Evolutionary conservation across 345 rosid genomes (phyloP).

Genomic region (Hirschfeldia incana): DNA sequence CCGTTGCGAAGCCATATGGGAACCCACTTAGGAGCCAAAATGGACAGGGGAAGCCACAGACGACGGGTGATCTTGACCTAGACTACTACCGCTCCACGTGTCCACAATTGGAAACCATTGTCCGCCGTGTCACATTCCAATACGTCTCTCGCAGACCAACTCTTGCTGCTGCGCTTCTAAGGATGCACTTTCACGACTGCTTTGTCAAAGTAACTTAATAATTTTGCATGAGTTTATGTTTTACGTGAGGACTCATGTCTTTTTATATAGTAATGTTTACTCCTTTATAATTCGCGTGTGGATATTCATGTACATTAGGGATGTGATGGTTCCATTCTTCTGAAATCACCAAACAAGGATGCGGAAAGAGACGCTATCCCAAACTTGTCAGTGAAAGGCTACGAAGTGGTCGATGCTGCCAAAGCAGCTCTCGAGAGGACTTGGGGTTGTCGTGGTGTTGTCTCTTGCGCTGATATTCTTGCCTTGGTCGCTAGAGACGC

Average conservation of each 20-base stretch:
- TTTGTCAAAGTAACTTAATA: slow-evolving; percentile 47
- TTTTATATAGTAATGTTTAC: background rate
- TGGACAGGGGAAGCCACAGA: background rate
- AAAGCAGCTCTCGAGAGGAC: slow-evolving; percentile 42
- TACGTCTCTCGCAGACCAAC: slow-evolving; percentile 40
- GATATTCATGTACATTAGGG: slow-evolving; percentile 38
- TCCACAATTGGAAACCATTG: slow-evolving; percentile 44
- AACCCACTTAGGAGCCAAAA: background rate
- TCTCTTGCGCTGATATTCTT: slow-evolving; percentile 71
- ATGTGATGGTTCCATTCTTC: slow-evolving; percentile 57
- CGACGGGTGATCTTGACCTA: slow-evolving; percentile 3
- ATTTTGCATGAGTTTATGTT: background rate
- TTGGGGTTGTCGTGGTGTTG: slow-evolving; percentile 43
- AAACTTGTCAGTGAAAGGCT: slow-evolving; percentile 50
- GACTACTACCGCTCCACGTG: slow-evolving; percentile 44
- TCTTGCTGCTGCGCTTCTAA: slow-evolving; percentile 50
- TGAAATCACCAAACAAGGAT: slow-evolving; percentile 43
- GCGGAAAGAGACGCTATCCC: slow-evolving; percentile 51
- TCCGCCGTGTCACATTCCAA: slow-evolving; percentile 20
- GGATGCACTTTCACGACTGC: slow-evolving; percentile 62
- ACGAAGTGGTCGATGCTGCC: slow-evolving; percentile 49
- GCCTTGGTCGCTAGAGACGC: slow-evolving; percentile 65
- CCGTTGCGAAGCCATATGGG: slow-evolving; percentile 6
- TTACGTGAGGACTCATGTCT: background rate
- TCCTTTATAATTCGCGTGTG: background rate